These are phyloP conservation scores for Phytophthora aleatoria DNA, from an alignment of 352 stramenopile genomes.

Conservation along the genomic window DNA sequence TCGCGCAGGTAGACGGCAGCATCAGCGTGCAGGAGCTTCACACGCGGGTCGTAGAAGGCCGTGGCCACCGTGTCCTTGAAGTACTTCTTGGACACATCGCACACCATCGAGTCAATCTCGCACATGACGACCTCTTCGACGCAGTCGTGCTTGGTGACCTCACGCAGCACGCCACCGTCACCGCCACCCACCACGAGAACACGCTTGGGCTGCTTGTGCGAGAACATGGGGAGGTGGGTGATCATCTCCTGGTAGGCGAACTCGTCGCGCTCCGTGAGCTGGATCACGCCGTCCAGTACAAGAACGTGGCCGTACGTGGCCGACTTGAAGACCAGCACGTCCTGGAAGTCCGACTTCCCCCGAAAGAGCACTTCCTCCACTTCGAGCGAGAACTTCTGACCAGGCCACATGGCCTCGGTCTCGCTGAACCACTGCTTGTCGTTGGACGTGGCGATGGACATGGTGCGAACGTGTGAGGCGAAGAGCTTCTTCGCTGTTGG, in stretches of 20 bases:
- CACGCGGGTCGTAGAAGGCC: constrained; percentile 95
- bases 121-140: constrained; percentile 98
- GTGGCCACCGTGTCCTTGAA: constrained; percentile 90
- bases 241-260: constrained; percentile 99
- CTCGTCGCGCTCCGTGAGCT: constrained; percentile 98
- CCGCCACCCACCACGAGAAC: constrained; percentile 98
- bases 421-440: constrained; percentile 94
- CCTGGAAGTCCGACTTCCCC: constrained; percentile 97
- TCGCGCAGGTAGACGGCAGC: constrained; percentile 89
- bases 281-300: constrained; percentile 99
- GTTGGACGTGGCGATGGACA: constrained; percentile 38
- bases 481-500: constrained; percentile 10
- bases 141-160: constrained; percentile 93
- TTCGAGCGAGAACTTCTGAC: constrained; percentile 92
- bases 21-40: constrained; percentile 94
- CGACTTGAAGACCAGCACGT: constrained; percentile 99
- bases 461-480: constrained; percentile 14
- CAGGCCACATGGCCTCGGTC: constrained; percentile 95
- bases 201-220: constrained; percentile 94
- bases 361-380: constrained; percentile 95
- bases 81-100: constrained; percentile 95
- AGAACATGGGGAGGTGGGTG: constrained; percentile 97
- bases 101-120: constrained; percentile 99
- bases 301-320: constrained; percentile 97
- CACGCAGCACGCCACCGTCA: constrained; percentile 97